A percentile compares a stretch with the other conserved stretches of the same genome.
Evolutionary conservation across 768 basidiomycete species (phyloP).

Genomic region (Amanita phalloides): DNA sequence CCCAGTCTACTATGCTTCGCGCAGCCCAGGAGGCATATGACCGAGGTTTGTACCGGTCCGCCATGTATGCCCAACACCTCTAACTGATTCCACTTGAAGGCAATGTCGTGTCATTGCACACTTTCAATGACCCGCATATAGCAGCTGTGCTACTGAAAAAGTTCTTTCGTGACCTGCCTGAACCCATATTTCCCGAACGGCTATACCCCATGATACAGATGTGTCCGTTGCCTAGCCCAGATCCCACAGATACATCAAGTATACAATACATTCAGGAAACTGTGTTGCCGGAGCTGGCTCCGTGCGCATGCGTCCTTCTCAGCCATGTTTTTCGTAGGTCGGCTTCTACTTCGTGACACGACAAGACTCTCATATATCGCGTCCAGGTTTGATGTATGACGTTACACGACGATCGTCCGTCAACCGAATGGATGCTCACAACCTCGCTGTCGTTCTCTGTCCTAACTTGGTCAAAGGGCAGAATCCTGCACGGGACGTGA

Average conservation of each 20-base stretch:
- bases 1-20: conserved; percentile 54
- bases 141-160: conserved; percentile 84
- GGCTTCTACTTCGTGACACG: background rate
- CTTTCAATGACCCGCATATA: conserved; percentile 67
- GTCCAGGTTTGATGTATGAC: conserved; percentile 67
- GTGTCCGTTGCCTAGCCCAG: conserved; percentile 50
- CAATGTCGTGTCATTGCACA: conserved; percentile 68
- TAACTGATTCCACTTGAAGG: conserved; percentile 27
- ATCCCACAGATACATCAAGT: conserved; percentile 44
- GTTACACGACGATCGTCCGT: conserved; percentile 54
- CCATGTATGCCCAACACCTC: background rate
- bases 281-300: conserved; percentile 56
- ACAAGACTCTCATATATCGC: background rate
- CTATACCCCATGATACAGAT: conserved; percentile 54
- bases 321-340: conserved; percentile 55
- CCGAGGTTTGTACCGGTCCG: conserved; percentile 35
- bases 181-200: conserved; percentile 65
- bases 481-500: conserved; percentile 60
- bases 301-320: conserved; percentile 64
- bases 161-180: conserved; percentile 71
- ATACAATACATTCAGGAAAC: conserved; percentile 59
- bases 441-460: conserved; percentile 68
- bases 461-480: conserved; percentile 71
- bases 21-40: conserved; percentile 82
- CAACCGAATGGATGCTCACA: conserved; percentile 78